A percentile compares a stretch with the other conserved stretches of the same genome.
These are phyloP conservation scores for Salix koriyanagi DNA, from an alignment of 345 rosid species.

Conservation along the genomic window DNA sequence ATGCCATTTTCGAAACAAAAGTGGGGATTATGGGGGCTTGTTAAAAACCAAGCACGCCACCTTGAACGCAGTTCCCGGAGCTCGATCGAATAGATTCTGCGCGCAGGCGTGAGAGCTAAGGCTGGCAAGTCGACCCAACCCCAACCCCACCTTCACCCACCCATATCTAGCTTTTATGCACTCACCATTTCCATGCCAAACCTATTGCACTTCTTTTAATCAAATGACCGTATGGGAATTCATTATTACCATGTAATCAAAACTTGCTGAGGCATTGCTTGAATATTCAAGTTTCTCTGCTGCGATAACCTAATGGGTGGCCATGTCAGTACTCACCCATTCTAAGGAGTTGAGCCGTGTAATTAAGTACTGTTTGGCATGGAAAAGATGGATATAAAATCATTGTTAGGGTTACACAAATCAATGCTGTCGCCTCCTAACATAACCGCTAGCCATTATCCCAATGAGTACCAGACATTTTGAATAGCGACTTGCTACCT, in stretches of 20 bases:
- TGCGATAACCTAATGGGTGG: not conserved
- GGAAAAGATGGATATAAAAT: not conserved
- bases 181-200: not conserved
- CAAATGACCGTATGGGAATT: not conserved
- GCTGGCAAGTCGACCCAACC: conserved; percentile 38
- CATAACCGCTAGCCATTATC: conserved; percentile 28
- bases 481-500: conserved; percentile 24
- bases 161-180: not conserved
- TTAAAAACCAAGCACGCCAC: conserved; percentile 27
- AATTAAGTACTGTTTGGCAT: not conserved
- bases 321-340: not conserved
- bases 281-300: not conserved
- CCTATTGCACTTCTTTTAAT: not conserved
- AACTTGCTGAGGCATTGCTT: not conserved
- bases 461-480: conserved; percentile 41
- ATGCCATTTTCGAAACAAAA: not conserved
- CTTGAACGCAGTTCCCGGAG: conserved; percentile 35
- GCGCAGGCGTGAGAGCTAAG: conserved; percentile 45
- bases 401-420: conserved; percentile 29
- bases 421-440: conserved; percentile 49
- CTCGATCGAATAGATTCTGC: conserved; percentile 31
- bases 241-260: conserved; percentile 1
- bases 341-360: not conserved
- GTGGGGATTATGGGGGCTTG: conserved; percentile 12
- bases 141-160: conserved; percentile 1